phyloP scores from a whole-genome alignment of 1,284 basidiomycete species.

The Ceratobasidium sp. region DNA sequence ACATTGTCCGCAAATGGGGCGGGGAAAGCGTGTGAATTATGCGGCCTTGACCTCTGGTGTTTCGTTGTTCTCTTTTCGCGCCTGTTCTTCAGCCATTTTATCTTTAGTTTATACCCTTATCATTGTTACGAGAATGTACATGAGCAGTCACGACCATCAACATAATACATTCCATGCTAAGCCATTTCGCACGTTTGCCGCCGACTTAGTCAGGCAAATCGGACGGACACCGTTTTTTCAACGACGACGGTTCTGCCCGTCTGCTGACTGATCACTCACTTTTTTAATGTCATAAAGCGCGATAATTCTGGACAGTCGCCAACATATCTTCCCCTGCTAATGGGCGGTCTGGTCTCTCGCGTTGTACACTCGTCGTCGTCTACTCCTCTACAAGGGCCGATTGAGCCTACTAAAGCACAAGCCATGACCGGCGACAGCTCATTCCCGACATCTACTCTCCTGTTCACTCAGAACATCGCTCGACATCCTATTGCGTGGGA shows the following conservation, averaged over 20 bases:
- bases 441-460: constrained; percentile 43
- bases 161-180: constrained; percentile 14
- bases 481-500: constrained; percentile 49
- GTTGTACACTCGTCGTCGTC: constrained; percentile 3
- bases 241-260: not conserved
- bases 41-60: not conserved
- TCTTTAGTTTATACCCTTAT: constrained; percentile 19
- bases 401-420: constrained; percentile 5
- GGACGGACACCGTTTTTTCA: not conserved
- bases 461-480: constrained; percentile 49
- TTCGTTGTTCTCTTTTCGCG: constrained; percentile 8
- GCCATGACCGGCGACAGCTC: not conserved
- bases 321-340: not conserved
- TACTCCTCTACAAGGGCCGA: constrained; percentile 2
- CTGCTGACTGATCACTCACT: constrained; percentile 26
- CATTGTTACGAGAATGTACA: constrained; percentile 14
- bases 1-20: constrained; percentile 35
- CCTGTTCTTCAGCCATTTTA: not conserved
- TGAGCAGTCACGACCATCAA: constrained; percentile 15
- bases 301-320: not conserved
- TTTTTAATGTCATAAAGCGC: constrained; percentile 19
- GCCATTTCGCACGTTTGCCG: not conserved
- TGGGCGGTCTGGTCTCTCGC: constrained; percentile 40
- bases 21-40: constrained; percentile 14
- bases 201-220: not conserved